phyloP scores from a whole-genome alignment of 495 filamentous ascomycete genomes.

The Penicillium desertorum region DNA sequence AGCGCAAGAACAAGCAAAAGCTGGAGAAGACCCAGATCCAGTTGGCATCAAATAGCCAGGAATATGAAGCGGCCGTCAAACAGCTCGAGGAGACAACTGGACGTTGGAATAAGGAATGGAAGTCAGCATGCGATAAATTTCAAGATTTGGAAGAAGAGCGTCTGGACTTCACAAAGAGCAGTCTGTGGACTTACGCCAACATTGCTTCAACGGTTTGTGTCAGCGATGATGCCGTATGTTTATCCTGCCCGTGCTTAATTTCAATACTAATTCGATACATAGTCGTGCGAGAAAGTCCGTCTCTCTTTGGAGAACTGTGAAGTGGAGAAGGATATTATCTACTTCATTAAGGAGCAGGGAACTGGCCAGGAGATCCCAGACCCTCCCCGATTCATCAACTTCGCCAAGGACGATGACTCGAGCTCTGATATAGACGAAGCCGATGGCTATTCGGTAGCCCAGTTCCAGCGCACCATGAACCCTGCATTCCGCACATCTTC shows the following conservation, averaged over 20 bases:
- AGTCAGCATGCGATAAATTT: constrained; percentile 96
- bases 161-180: constrained; percentile 94
- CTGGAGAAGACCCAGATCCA: constrained; percentile 98
- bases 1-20: constrained; percentile 98
- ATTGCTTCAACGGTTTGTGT: constrained; percentile 98
- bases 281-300: constrained; percentile 95
- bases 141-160: constrained; percentile 98
- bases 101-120: constrained; percentile 98
- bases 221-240: constrained; percentile 82
- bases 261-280: constrained; percentile 22
- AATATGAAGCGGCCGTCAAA: constrained; percentile 92
- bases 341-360: constrained; percentile 84
- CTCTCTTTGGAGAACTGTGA: constrained; percentile 92
- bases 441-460: constrained; percentile 86
- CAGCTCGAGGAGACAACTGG: constrained; percentile 92
- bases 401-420: constrained; percentile 83
- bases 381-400: constrained; percentile 97
- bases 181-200: constrained; percentile 96
- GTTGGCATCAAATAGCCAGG: constrained; percentile 80
- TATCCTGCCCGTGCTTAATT: not conserved
- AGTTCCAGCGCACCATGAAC: constrained; percentile 93
- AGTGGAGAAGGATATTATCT: constrained; percentile 89
- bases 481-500: constrained; percentile 92
- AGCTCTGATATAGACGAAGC: constrained; percentile 82
- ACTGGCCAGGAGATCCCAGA: constrained; percentile 98